Evolutionary conservation across 2,329 filamentous ascomycete genomes (phyloP).

Genomic region (Stagonosporopsis tanaceti): DNA sequence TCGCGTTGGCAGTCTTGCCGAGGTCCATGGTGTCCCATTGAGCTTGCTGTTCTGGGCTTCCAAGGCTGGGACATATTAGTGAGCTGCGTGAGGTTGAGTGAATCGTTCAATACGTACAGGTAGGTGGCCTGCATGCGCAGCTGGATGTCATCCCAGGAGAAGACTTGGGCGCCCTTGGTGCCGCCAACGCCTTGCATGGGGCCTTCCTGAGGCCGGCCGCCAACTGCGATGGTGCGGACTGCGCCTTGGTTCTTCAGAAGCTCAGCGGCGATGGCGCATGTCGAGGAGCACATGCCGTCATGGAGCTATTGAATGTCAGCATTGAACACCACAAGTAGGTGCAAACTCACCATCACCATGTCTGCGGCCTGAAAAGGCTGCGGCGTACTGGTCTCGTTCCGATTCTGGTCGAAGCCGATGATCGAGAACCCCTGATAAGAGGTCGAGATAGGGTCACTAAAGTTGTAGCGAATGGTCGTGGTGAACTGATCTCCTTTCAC

Average conservation of each 20-base stretch:
- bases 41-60: slow-evolving; percentile 39
- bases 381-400: slow-evolving; percentile 39
- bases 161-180: slow-evolving; percentile 54
- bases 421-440: slow-evolving; percentile 41
- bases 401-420: slow-evolving; percentile 42
- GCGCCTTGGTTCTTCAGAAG: slow-evolving; percentile 56
- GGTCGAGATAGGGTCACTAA: slow-evolving; percentile 41
- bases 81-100: neutral
- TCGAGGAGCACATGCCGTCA: slow-evolving; percentile 57
- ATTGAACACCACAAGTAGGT: neutral
- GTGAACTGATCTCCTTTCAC: slow-evolving; percentile 48
- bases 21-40: slow-evolving; percentile 40
- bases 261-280: slow-evolving; percentile 58
- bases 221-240: slow-evolving; percentile 54
- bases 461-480: slow-evolving; percentile 48
- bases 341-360: slow-evolving; percentile 47
- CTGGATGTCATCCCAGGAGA: slow-evolving; percentile 46
- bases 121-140: slow-evolving; percentile 42
- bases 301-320: slow-evolving; percentile 34
- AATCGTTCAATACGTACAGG: slow-evolving; percentile 24
- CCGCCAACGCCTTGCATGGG: slow-evolving; percentile 57
- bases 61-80: slow-evolving; percentile 27
- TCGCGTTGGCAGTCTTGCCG: slow-evolving; percentile 45
- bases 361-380: slow-evolving; percentile 50
- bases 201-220: slow-evolving; percentile 51